A percentile compares a stretch with the other conserved stretches of the same genome.
These are phyloP conservation scores for Exophiala aquamarina DNA, from an alignment of 2,329 filamentous ascomycete genomes.

Conservation along the genomic window DNA sequence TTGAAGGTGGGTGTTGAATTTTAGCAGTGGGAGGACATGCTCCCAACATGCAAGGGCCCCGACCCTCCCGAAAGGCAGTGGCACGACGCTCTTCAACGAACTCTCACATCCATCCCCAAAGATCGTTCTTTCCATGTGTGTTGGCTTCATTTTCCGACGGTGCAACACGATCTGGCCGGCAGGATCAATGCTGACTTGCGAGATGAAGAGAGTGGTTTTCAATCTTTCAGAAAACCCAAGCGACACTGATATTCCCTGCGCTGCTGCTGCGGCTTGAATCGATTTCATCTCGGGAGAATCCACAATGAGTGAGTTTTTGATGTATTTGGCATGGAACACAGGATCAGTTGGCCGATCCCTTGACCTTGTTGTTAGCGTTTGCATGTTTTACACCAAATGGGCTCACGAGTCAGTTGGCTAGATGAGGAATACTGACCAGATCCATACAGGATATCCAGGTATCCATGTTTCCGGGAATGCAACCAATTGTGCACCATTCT, in stretches of 20 bases:
- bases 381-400: too few species aligned
- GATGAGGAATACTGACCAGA: too few species aligned
- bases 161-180: constrained; percentile 40
- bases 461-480: constrained; percentile 47
- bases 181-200: constrained; percentile 37
- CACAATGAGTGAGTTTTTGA: neutral
- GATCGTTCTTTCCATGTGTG: constrained; percentile 49
- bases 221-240: neutral
- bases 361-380: neutral
- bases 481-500: constrained; percentile 53
- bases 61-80: constrained; percentile 32
- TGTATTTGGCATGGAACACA: too few species aligned
- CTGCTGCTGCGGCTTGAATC: neutral
- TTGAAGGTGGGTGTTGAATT: constrained; percentile 30
- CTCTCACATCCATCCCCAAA: constrained; percentile 43
- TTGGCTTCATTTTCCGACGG: constrained; percentile 53
- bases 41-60: constrained; percentile 43
- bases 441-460: constrained; percentile 1
- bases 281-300: neutral
- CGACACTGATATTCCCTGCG: neutral
- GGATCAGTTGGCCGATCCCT: too few species aligned
- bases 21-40: neutral
- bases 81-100: constrained; percentile 39
- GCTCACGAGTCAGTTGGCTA: too few species aligned
- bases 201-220: neutral